These are phyloP conservation scores for Colletotrichum cuscutae DNA, from an alignment of 2,329 filamentous ascomycete genomes.

Conservation along the genomic window DNA sequence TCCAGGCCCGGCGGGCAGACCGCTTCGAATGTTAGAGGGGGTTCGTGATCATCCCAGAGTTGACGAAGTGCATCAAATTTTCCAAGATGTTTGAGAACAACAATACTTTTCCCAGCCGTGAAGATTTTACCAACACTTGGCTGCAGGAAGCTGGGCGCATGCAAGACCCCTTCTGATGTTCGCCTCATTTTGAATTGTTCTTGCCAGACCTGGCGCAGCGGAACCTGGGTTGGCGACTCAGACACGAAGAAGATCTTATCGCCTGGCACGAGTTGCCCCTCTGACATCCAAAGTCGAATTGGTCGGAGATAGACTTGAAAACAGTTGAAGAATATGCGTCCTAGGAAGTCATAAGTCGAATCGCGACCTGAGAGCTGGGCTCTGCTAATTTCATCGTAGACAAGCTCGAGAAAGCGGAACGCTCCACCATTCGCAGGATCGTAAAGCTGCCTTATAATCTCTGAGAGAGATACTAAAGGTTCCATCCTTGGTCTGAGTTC, in stretches of 20 bases:
- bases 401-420: conserved; percentile 81
- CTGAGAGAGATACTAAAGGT: conserved; percentile 69
- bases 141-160: conserved; percentile 80
- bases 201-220: conserved; percentile 78
- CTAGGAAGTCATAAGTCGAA: conserved; percentile 70
- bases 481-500: conserved; percentile 65
- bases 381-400: conserved; percentile 77
- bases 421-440: conserved; percentile 59
- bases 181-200: conserved; percentile 76
- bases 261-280: conserved; percentile 72
- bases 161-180: conserved; percentile 67
- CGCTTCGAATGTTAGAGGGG: conserved; percentile 64
- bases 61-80: conserved; percentile 53
- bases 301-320: conserved; percentile 85
- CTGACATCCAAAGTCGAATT: conserved; percentile 85
- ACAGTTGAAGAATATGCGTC: conserved; percentile 80
- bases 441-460: conserved; percentile 68
- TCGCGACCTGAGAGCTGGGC: conserved; percentile 77
- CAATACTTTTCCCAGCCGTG: conserved; percentile 87
- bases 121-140: conserved; percentile 79
- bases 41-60: conserved; percentile 50
- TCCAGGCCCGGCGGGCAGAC: conserved; percentile 60
- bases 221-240: conserved; percentile 64
- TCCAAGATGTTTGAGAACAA: conserved; percentile 81
- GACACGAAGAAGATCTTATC: conserved; percentile 79